Percentiles rank a stretch among this genome's conserved stretches.
These are phyloP conservation scores for Penicillium coffeae DNA, from an alignment of 495 filamentous ascomycete genomes.

Conservation along the genomic window DNA sequence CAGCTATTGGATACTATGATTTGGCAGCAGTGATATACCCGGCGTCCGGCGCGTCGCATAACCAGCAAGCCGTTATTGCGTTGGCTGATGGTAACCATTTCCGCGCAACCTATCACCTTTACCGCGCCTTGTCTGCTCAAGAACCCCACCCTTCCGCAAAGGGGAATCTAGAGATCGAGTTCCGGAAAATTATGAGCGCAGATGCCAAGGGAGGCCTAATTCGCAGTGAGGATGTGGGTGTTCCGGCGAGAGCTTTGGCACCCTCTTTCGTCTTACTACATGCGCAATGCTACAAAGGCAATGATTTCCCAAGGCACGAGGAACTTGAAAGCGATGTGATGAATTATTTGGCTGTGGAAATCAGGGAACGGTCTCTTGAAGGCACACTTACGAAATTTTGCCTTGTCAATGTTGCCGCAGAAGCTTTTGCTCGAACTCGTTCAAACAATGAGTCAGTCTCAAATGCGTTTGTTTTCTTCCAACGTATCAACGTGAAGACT, in stretches of 20 bases:
- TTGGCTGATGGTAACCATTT: conserved; percentile 72
- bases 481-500: conserved; percentile 77
- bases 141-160: conserved; percentile 69
- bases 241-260: conserved; percentile 52
- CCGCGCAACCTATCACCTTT: conserved; percentile 82
- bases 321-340: conserved; percentile 86
- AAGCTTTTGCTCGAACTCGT: conserved; percentile 61
- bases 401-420: conserved; percentile 80
- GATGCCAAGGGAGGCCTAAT: conserved; percentile 60
- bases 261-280: conserved; percentile 88
- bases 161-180: conserved; percentile 74
- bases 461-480: conserved; percentile 64
- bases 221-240: conserved; percentile 46
- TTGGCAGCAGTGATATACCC: conserved; percentile 77
- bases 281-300: conserved; percentile 73
- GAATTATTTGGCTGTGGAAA: conserved; percentile 64
- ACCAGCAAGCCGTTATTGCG: conserved; percentile 85
- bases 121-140: conserved; percentile 69
- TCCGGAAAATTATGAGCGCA: conserved; percentile 62
- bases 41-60: conserved; percentile 72
- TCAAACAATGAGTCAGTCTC: conserved; percentile 45
- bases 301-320: conserved; percentile 65
- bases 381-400: conserved; percentile 72
- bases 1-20: conserved; percentile 78
- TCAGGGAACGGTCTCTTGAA: conserved; percentile 66